These are phyloP conservation scores for Rhizophora mangle DNA, from an alignment of 345 rosid genomes.

Conservation along the genomic window DNA sequence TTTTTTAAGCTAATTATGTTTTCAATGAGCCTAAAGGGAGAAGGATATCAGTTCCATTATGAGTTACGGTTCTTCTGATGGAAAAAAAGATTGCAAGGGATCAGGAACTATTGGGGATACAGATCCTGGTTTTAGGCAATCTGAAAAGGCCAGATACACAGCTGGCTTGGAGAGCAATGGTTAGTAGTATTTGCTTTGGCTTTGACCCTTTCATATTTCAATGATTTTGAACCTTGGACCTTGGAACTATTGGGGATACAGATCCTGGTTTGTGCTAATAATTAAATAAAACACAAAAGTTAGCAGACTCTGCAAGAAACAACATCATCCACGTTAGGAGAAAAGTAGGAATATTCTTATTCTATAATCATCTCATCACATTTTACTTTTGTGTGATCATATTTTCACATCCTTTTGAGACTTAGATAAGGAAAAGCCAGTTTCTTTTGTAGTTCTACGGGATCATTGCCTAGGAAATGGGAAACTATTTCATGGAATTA, in stretches of 20 bases:
- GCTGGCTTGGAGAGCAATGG: constrained; percentile 36
- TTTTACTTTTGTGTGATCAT: neutral
- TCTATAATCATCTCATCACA: neutral
- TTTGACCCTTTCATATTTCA: neutral
- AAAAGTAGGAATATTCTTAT: constrained; percentile 22
- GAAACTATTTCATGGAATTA: too few relatives aligned
- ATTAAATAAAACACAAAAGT: constrained; percentile 26
- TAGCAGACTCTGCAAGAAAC: constrained; percentile 30
- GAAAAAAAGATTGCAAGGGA: constrained; percentile 21
- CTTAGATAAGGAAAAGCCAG: neutral
- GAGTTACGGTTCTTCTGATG: constrained; percentile 26
- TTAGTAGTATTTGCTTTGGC: constrained; percentile 17
- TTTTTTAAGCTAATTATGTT: constrained; percentile 9
- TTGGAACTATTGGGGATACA: constrained; percentile 15
- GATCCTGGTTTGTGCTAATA: constrained; percentile 4
- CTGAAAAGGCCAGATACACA: neutral
- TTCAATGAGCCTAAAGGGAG: constrained; percentile 50
- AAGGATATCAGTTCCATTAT: constrained; percentile 42
- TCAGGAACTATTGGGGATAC: constrained; percentile 27
- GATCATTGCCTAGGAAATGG: too few relatives aligned
- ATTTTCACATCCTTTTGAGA: neutral
- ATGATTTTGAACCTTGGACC: constrained; percentile 4
- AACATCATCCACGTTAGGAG: neutral
- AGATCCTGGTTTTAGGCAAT: neutral
- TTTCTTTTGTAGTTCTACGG: too few relatives aligned